A percentile compares a stretch with the other conserved stretches of the same genome.
phyloP scores from a whole-genome alignment of 2,329 filamentous ascomycete species.

The Neurospora crassa region DNA sequence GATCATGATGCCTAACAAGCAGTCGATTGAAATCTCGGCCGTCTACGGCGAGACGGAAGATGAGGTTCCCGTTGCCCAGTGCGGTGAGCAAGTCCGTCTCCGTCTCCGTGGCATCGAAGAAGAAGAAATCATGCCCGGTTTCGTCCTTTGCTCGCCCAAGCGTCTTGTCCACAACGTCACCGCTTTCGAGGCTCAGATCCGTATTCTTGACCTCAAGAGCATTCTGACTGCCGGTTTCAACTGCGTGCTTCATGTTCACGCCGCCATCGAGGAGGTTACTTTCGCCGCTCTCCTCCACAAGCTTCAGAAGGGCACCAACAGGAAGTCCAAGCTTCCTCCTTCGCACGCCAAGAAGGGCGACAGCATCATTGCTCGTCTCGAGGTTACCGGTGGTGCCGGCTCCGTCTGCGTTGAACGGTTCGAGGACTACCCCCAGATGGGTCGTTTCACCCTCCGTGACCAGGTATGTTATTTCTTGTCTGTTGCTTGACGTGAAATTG shows the following conservation, averaged over 20 bases:
- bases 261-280: conserved; percentile 94
- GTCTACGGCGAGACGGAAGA: conserved; percentile 96
- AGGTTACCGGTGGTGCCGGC: conserved; percentile 76
- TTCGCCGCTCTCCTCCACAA: conserved; percentile 84
- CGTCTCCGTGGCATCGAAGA: conserved; percentile 93
- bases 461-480: conserved; percentile 46
- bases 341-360: conserved; percentile 76
- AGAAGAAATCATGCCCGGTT: conserved; percentile 91
- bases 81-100: conserved; percentile 88
- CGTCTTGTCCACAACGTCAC: conserved; percentile 84
- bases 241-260: conserved; percentile 94
- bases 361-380: conserved; percentile 84
- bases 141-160: conserved; percentile 92
- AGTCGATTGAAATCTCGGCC: conserved; percentile 69
- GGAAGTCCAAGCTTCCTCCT: conserved; percentile 88
- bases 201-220: conserved; percentile 86
- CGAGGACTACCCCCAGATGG: conserved; percentile 91
- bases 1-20: conserved; percentile 92
- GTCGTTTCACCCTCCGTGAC: conserved; percentile 81
- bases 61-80: conserved; percentile 70
- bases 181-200: conserved; percentile 91
- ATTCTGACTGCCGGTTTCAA: conserved; percentile 95
- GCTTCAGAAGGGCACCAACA: conserved; percentile 84
- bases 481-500: conserved; percentile 11
- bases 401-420: conserved; percentile 89